These are phyloP conservation scores for Colletotrichum sp. DNA, from an alignment of 2,329 filamentous ascomycete species.

Conservation along the genomic window DNA sequence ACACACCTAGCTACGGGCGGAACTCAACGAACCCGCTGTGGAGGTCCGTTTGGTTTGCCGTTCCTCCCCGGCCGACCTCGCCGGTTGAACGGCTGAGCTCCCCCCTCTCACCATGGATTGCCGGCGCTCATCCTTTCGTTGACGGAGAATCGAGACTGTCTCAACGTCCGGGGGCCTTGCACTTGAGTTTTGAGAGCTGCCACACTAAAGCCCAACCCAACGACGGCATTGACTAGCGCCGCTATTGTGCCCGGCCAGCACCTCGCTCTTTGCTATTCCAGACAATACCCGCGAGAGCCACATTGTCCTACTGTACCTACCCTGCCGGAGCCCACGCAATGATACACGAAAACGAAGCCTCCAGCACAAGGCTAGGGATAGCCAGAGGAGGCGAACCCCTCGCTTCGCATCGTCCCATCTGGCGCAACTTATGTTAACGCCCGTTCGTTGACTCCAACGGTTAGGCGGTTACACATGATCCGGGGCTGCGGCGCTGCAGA, in stretches of 20 bases:
- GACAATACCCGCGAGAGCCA: background rate
- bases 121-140: background rate
- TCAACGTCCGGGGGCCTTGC: background rate
- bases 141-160: conserved; percentile 5
- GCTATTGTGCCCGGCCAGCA: background rate
- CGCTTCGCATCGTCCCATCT: background rate
- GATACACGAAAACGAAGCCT: background rate
- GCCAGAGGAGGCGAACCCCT: background rate
- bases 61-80: background rate
- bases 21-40: conserved; percentile 17
- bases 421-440: background rate
- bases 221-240: background rate
- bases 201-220: background rate
- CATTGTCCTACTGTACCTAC: background rate
- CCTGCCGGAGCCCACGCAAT: background rate
- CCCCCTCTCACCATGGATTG: background rate
- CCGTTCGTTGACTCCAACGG: background rate
- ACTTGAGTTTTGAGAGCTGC: background rate
- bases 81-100: conserved; percentile 16
- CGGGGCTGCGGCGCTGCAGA: background rate
- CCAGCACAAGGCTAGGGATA: background rate
- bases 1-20: background rate
- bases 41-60: conserved; percentile 19
- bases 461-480: background rate
- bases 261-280: background rate